A percentile compares a stretch with the other conserved stretches of the same genome.
Evolutionary conservation across 2,329 filamentous ascomycete species (phyloP).

Genomic region (Talaromyces albobiverticillius): DNA sequence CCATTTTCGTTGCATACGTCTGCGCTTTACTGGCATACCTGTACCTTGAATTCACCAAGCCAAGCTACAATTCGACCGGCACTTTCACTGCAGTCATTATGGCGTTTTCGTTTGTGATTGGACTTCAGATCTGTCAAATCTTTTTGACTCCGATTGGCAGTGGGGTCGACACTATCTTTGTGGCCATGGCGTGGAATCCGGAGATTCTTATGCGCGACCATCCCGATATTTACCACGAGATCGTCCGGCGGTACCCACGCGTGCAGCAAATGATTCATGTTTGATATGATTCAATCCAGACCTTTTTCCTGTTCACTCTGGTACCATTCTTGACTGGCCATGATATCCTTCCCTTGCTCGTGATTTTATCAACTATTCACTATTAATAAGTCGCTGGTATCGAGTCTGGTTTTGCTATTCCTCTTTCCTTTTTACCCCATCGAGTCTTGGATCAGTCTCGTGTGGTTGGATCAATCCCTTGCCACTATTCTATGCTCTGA

Average conservation of each 20-base stretch:
- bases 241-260: conserved; percentile 79
- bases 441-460: too few species aligned
- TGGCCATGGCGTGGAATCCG: conserved; percentile 67
- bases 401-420: neutral
- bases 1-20: conserved; percentile 77
- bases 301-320: neutral
- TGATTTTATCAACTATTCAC: neutral
- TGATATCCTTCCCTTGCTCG: conserved; percentile 1
- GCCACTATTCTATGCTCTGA: too few species aligned
- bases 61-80: conserved; percentile 68
- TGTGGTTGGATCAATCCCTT: neutral
- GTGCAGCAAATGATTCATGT: conserved; percentile 75
- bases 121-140: conserved; percentile 82
- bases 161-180: conserved; percentile 90
- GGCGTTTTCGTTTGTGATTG: conserved; percentile 84
- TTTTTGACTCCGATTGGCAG: conserved; percentile 85
- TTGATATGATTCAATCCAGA: conserved; percentile 23
- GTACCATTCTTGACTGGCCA: neutral
- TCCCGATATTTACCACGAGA: conserved; percentile 72
- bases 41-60: conserved; percentile 81
- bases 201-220: conserved; percentile 74
- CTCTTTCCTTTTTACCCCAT: neutral
- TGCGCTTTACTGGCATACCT: conserved; percentile 80
- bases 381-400: neutral
- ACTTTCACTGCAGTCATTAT: conserved; percentile 73